Conservation (phyloP, 371 early-diverging fungal genomes). For the Haplosporangium sp. region DNA sequence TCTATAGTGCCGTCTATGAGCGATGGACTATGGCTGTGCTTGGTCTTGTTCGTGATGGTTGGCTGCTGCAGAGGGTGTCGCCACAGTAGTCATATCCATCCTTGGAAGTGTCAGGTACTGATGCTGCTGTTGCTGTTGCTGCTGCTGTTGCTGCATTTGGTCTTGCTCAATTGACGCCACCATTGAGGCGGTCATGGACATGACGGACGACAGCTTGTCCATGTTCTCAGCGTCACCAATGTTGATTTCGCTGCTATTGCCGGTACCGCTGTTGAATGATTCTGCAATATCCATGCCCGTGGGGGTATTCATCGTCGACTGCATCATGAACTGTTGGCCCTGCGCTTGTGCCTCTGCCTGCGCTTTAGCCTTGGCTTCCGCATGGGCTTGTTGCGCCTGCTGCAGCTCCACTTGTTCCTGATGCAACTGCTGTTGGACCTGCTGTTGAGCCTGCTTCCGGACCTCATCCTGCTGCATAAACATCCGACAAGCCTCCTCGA, state of each 20-base stretch:
- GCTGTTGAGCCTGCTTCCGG: conserved; percentile 43
- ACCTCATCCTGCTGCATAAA: conserved; percentile 46
- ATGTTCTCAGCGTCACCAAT: neutral
- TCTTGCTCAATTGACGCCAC: neutral
- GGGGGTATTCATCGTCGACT: neutral
- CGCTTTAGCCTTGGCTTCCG: conserved; percentile 30
- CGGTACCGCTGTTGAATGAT: neutral
- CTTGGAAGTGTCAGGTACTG: neutral
- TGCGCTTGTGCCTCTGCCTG: conserved; percentile 23
- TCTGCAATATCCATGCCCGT: neutral
- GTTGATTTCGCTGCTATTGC: neutral
- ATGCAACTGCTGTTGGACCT: conserved; percentile 39
- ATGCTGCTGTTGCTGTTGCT: conserved; percentile 12
- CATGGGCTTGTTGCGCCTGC: conserved; percentile 48
- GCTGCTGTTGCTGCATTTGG: conserved; percentile 8
- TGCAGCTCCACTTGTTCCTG: conserved; percentile 51
- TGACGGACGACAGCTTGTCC: conserved; percentile 10
- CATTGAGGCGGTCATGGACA: conserved; percentile 13
- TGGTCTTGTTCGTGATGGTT: conserved; percentile 7
- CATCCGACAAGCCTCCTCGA: conserved; percentile 55
- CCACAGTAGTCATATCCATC: neutral
- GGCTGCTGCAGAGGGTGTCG: neutral
- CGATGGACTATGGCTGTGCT: conserved; percentile 1
- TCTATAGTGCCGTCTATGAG: too few species aligned
- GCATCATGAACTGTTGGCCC: conserved; percentile 10